These are phyloP conservation scores for Limtongia smithiae DNA, from an alignment of 805 yeast genomes.

Conservation along the genomic window DNA sequence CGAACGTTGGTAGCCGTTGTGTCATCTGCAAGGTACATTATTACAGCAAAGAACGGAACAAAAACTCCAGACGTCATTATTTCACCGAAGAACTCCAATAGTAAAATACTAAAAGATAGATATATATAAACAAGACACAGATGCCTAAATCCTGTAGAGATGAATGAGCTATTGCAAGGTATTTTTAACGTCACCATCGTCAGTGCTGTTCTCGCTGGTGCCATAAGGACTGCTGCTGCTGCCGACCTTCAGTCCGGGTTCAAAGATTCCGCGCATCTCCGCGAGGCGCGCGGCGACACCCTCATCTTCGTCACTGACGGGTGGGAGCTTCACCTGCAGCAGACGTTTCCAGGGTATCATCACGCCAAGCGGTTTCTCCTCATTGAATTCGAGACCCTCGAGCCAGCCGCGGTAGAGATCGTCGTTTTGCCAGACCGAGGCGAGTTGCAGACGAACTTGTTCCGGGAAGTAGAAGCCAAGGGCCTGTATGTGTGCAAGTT, in stretches of 20 bases:
- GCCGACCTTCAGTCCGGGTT: conserved; percentile 4
- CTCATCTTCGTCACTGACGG: conserved; percentile 6
- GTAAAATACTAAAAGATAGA: too few relatives aligned
- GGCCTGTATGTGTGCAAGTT: conserved; percentile 22
- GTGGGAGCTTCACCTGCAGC: conserved; percentile 16
- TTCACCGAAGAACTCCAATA: too few relatives aligned
- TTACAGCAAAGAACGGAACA: too few relatives aligned
- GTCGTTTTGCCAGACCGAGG: conserved; percentile 16
- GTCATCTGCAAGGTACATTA: too few relatives aligned
- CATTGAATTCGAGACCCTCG: conserved; percentile 16
- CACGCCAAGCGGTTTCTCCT: conserved; percentile 11
- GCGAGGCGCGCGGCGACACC: conserved; percentile 7
- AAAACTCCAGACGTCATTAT: too few relatives aligned
- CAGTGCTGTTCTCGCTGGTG: too few relatives aligned
- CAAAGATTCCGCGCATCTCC: conserved; percentile 23
- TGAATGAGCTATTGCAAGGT: too few relatives aligned
- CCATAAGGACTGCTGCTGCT: too few relatives aligned
- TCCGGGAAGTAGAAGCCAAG: conserved; percentile 22
- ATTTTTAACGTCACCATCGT: too few relatives aligned
- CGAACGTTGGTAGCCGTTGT: too few relatives aligned
- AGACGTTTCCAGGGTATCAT: conserved; percentile 23
- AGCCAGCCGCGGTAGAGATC: conserved; percentile 25
- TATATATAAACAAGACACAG: too few relatives aligned
- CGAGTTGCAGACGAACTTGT: conserved; percentile 20
- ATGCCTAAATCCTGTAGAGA: too few relatives aligned